phyloP scores from a whole-genome alignment of 176 grass and related monocot genomes.

The Aegilops tauschii region DNA sequence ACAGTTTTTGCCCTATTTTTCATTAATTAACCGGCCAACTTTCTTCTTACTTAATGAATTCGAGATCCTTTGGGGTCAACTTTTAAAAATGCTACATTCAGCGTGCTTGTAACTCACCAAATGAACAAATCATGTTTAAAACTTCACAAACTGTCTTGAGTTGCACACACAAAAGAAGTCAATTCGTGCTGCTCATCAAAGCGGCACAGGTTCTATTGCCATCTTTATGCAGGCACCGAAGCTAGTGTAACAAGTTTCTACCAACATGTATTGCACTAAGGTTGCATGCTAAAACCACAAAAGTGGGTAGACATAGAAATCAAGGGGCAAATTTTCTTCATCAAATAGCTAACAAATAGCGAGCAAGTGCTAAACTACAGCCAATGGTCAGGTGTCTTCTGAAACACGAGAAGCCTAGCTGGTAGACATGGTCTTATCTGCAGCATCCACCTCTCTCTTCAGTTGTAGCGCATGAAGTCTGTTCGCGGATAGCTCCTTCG shows the following conservation, averaged over 20 bases:
- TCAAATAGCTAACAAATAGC: neutral
- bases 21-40: no score
- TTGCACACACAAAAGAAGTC: neutral
- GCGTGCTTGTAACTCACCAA: no score
- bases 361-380: neutral
- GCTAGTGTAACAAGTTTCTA: neutral
- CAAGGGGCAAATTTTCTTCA: neutral
- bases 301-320: neutral
- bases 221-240: neutral
- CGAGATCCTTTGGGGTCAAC: no score
- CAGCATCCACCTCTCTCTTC: neutral
- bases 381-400: neutral
- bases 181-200: neutral
- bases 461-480: neutral
- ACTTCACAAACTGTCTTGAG: neutral
- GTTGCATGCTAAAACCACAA: neutral
- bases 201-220: neutral
- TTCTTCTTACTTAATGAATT: no score
- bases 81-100: no score
- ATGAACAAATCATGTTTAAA: neutral
- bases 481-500: constrained; percentile 35
- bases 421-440: constrained; percentile 23
- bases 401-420: constrained; percentile 28
- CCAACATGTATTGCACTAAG: neutral
- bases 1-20: no score